phyloP scores from a whole-genome alignment of 768 basidiomycete species.

The Chalciporus piperatus region DNA sequence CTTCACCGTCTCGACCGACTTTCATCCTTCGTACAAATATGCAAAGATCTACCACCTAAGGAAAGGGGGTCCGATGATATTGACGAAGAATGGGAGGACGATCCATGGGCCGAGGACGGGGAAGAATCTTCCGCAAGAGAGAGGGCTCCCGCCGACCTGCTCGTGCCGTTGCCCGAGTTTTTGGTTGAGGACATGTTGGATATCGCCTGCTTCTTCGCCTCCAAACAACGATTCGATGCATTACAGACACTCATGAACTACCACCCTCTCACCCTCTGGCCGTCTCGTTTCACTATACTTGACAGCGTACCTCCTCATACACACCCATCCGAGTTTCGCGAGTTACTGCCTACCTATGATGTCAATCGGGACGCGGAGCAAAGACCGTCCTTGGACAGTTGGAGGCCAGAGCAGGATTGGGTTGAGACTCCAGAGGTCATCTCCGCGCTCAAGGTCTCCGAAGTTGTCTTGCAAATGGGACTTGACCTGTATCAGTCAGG shows the following conservation, averaged over 20 bases:
- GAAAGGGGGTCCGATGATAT: constrained; percentile 30
- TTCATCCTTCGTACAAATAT: constrained; percentile 69
- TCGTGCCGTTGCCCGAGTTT: constrained; percentile 61
- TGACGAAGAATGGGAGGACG: constrained; percentile 49
- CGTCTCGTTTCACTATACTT: constrained; percentile 66
- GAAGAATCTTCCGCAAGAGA: constrained; percentile 23
- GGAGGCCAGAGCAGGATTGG: constrained; percentile 60
- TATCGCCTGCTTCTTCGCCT: constrained; percentile 65
- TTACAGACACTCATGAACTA: constrained; percentile 56
- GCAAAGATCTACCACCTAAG: constrained; percentile 36
- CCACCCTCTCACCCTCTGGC: constrained; percentile 60
- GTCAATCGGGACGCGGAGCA: constrained; percentile 43
- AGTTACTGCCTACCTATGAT: constrained; percentile 65
- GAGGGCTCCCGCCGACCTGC: constrained; percentile 33
- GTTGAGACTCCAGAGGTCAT: constrained; percentile 48
- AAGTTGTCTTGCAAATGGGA: constrained; percentile 12
- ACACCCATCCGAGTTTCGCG: constrained; percentile 57
- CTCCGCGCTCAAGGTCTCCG: constrained; percentile 36
- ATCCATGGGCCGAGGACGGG: constrained; percentile 63
- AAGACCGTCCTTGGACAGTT: constrained; percentile 29
- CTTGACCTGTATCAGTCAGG: constrained; percentile 10
- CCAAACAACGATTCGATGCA: constrained; percentile 54
- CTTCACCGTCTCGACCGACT: constrained; percentile 65
- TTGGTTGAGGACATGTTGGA: constrained; percentile 55
- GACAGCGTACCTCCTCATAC: constrained; percentile 73